Evolutionary conservation across 2,329 filamentous ascomycete species (phyloP), one percentile per base, ranked within the genome.

Genomic region (Aspergillus pseudoglaucus): DNA sequence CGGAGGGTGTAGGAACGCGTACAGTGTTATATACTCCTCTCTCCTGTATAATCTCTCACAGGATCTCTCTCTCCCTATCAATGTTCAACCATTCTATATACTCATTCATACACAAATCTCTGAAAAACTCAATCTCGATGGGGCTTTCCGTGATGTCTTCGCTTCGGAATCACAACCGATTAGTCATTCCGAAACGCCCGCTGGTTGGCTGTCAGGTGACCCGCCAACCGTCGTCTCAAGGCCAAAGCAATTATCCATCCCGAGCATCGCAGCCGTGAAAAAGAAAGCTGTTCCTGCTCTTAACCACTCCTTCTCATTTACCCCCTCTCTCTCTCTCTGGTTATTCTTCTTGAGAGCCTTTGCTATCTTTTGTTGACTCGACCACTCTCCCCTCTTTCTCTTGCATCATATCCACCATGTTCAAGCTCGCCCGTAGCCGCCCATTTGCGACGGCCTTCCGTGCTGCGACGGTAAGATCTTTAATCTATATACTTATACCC

Each of bases 391-490:
- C 53, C 51, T 56, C 54, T 52, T 50, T 56, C 54, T 52, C 49
- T 48, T 53, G 46, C 41, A 45, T 46, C 46, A 42, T 54, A 53
- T 43, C 43, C 49, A 51, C 52, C 64, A 96, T 95, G 90, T 94
- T 90, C 79, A 93, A 85, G 75, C 76, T 95, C 70, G 85, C 85
- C 70, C 85, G 89, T 76, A 86, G 82, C 75, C 82, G 86, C 73
- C 85, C 86, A 70, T 76, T 91, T 75, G 83, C 86, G 70, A 83
- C 87, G 75, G 87, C 86, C 72, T 73, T 94, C 71, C 84, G 83
- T 73, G 82, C 85, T 69, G 81, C 82, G 72, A 85, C 83, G 78
- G 89, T 90, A 75, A 70, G 79, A 72, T 56, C 55, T 55, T 47
- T 46, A 20, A 18, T 30, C 25, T 30, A 30, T 30, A 30, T 30